Evolutionary conservation across 176 grass and related monocot species (phyloP), one percentile per base, ranked within the genome.

Genomic region (Triticum urartu): DNA sequence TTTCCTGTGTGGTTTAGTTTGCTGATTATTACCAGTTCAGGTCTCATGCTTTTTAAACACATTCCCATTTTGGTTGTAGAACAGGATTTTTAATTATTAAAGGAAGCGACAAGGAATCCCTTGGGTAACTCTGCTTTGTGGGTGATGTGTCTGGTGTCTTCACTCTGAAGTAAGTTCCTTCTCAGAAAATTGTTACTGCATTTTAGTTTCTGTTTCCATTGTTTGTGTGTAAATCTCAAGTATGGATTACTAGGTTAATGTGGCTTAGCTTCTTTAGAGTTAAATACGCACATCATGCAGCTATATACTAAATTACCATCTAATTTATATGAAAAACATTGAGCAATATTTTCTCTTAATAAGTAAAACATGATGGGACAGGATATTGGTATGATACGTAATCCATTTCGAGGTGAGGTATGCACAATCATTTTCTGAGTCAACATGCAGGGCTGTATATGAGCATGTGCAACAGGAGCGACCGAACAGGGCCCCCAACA

Each of bases 91-190:
- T 25, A 28, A 28, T n/a, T 0, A n/a, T 76, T 68, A 68, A 14
- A 81, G 60, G 78, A 81, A 81, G 78, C 9, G 43, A 64, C 61
- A 61, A 77, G 75, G 70, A 84, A 50, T 47, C 36, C 12, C 58
- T 6, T 42, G 25, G 47, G 34, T 12, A 72, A 61, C 33, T 80
- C 61, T 39, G 38, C 38, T 39, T 39, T 39, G 3, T 34, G 35
- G 84, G 36, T 65, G 63, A 80, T 78, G 68, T 34, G 36, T 78
- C 56, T 72, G 42, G 66, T 79, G 80, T 35, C 80, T 90, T 87
- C 75, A 79, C n/a, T n/a, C 69, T 45, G 67, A 84, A 84, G 79
- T 87, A 87, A 83, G 85, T 47, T 64, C 30, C 14, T 52, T 67
- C 9, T 79, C 75, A 83, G 75, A 70, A 45, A 79, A 73, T 56